Evolutionary conservation across 306 rosid genomes (phyloP).

Genomic region (Benincasa hispida): DNA sequence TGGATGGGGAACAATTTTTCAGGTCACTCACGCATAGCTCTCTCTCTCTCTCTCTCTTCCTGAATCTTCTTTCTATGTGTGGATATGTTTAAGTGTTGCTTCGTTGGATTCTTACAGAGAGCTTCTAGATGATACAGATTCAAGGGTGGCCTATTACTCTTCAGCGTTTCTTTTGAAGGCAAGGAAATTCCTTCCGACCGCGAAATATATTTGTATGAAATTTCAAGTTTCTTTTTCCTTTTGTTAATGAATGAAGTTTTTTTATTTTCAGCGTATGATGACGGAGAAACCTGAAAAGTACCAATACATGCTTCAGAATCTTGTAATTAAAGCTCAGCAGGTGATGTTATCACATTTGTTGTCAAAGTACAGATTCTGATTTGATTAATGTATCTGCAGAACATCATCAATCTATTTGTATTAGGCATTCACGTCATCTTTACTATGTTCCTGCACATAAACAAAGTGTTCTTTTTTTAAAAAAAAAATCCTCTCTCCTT

Average conservation of each 20-base stretch:
- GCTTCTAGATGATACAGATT: conserved; percentile 93
- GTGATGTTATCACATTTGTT: conserved; percentile 21
- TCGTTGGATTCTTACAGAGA: conserved; percentile 44
- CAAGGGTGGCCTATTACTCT: conserved; percentile 94
- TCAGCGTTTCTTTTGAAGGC: conserved; percentile 97
- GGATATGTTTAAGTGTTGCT: not conserved
- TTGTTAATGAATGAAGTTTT: conserved; percentile 3
- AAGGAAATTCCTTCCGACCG: conserved; percentile 17
- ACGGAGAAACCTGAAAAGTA: conserved; percentile 90
- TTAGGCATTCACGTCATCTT: not conserved
- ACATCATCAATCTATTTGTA: not conserved
- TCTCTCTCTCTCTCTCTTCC: not conserved
- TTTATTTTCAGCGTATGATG: conserved; percentile 77
- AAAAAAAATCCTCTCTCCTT: too few species aligned
- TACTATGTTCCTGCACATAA: not conserved
- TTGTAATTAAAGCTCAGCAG: conserved; percentile 96
- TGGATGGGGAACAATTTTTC: conserved; percentile 78
- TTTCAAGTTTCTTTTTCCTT: conserved; percentile 4
- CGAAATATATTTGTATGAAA: not conserved
- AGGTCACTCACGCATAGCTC: conserved; percentile 44
- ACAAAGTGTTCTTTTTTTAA: not conserved
- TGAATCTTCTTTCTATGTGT: conserved; percentile 3
- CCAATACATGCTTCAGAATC: conserved; percentile 94
- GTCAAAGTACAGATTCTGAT: not conserved
- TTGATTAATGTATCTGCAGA: not conserved